These are phyloP conservation scores for Fusarium devonianum DNA, from an alignment of 2,329 filamentous ascomycete genomes.

Conservation along the genomic window DNA sequence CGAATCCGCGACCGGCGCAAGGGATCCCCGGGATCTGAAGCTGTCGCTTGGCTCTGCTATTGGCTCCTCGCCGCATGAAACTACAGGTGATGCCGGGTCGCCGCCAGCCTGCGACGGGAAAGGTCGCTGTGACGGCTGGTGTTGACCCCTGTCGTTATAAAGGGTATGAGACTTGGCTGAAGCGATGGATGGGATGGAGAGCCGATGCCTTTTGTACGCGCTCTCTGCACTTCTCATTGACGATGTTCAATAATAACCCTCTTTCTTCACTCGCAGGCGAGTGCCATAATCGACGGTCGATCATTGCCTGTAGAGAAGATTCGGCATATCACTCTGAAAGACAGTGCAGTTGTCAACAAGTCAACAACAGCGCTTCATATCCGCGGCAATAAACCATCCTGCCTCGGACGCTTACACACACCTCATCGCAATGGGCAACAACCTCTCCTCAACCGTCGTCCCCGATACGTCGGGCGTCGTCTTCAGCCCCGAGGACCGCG, in stretches of 20 bases:
- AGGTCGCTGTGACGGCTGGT: conserved; percentile 24
- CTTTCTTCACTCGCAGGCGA: conserved; percentile 40
- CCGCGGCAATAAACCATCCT: background rate
- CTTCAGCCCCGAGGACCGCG: conserved; percentile 44
- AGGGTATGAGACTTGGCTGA: conserved; percentile 10
- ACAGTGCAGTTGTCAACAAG: background rate
- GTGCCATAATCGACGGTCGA: conserved; percentile 21
- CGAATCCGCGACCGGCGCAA: conserved; percentile 33
- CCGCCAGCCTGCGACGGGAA: conserved; percentile 28
- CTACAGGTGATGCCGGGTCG: conserved; percentile 11
- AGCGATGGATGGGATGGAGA: background rate
- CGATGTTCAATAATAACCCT: conserved; percentile 8
- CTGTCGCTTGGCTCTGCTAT: background rate
- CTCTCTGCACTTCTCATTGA: conserved; percentile 10
- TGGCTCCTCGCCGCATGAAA: conserved; percentile 2
- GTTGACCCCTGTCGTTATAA: conserved; percentile 32
- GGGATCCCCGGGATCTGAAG: conserved; percentile 21
- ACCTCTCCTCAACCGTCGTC: conserved; percentile 49
- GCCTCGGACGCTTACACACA: background rate
- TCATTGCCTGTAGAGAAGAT: no score
- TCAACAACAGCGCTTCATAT: background rate
- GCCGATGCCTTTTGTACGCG: conserved; percentile 23
- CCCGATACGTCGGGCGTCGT: conserved; percentile 49
- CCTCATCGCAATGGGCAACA: conserved; percentile 48
- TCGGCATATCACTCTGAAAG: no score